phyloP scores from a whole-genome alignment of 805 yeast species.

The Komagataella phaffii region DNA sequence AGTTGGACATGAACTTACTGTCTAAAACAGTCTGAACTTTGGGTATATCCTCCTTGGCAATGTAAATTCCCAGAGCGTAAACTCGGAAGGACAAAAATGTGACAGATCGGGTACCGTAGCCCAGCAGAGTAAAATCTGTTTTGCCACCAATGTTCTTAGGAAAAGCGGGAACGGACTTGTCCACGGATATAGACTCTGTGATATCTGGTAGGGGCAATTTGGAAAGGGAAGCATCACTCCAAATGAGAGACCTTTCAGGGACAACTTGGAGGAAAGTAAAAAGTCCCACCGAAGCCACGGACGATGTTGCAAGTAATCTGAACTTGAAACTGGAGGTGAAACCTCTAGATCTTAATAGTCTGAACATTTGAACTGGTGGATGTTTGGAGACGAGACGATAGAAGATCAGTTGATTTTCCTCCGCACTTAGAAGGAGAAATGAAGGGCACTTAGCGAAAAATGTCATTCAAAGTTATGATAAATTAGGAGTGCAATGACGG shows the following conservation, averaged over 20 bases:
- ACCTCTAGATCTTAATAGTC: not conserved
- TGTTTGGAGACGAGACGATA: not conserved
- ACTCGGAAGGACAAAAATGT: slow-evolving; percentile 76
- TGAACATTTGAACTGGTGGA: not conserved
- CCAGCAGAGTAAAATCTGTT: slow-evolving; percentile 41
- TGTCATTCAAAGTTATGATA: not conserved
- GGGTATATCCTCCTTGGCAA: slow-evolving; percentile 43
- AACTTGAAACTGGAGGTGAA: not conserved
- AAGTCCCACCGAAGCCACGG: not conserved
- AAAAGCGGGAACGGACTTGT: slow-evolving; percentile 14
- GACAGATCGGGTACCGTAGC: slow-evolving; percentile 73
- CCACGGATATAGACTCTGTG: slow-evolving; percentile 11
- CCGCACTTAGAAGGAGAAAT: not conserved
- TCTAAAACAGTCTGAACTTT: slow-evolving; percentile 26
- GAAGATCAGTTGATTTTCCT: not conserved
- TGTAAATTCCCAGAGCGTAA: slow-evolving; percentile 76
- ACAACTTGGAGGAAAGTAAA: not conserved
- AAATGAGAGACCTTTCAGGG: not conserved
- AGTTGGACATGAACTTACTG: slow-evolving; percentile 24
- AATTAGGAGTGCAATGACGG: no score
- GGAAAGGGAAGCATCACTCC: not conserved
- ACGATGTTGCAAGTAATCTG: not conserved
- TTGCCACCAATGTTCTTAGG: slow-evolving; percentile 9
- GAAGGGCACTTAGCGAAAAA: not conserved
- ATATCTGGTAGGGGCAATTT: slow-evolving; percentile 2